Evolutionary conservation across 306 rosid species (phyloP), one percentile per base, ranked within the genome.

Genomic region (Lotus japonicus): DNA sequence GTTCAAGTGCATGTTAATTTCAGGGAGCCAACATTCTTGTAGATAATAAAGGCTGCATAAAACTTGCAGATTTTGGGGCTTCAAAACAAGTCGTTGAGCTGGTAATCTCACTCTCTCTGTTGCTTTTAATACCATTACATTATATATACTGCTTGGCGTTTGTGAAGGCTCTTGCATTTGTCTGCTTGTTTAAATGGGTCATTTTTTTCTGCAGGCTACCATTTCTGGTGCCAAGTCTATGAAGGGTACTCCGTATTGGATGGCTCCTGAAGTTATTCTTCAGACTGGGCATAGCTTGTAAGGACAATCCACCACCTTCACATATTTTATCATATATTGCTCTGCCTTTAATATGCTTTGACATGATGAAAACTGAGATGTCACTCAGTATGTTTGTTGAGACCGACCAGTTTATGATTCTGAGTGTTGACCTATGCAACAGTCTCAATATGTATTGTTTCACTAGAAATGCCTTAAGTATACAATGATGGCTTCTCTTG

Each of bases 221-320:
- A 83, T 95, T 68, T 87, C 99, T 4, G 96, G 99, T 59, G 97
- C 99, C 55, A 95, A 95, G 87, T 95, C 99, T 70, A 95, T 95
- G 97, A 95, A 95, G 88, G 99, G 99, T 48, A 95, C 99, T 68
- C 99, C 99, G 61, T 91, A 95, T 70, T 95, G 99, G 99, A 95
- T 95, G 99, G 96, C 99, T 87, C 99, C 99, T 56, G 99, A 95
- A 87, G 99, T 95, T 71, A 88, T 95, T 89, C 91, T 84, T 60
- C 97, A 95, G 84, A 95, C 99, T 53, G 99, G 99, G 70, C 99
- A 95, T 83, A 95, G 86, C 83, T 95, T 88, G 99, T 95, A 89
- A 91, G 99, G 70, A 85, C 83, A 71, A 31, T 28, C 43, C 63
- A 50, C 57, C 71, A 43, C 73, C 76, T 72, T 73, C 14, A 68